Evolutionary conservation across 2,329 filamentous ascomycete genomes (phyloP).

Genomic region (Colletotrichum cuscutae): DNA sequence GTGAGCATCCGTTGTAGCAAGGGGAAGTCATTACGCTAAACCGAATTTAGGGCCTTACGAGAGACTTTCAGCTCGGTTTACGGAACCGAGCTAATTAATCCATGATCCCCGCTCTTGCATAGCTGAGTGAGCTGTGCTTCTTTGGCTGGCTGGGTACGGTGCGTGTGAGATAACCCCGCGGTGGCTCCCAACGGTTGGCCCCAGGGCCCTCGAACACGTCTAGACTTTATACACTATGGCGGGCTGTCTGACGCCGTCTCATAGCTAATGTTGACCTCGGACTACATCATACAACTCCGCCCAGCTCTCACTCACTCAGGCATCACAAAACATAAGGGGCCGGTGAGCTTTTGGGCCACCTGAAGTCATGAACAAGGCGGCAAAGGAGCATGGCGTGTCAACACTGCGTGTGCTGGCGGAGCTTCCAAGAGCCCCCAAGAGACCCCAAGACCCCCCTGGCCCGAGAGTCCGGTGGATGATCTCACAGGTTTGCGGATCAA

Average conservation of each 20-base stretch:
- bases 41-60: neutral
- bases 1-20: neutral
- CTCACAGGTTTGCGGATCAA: constrained; percentile 14
- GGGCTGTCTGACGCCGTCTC: neutral
- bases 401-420: neutral
- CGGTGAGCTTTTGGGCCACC: neutral
- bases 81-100: neutral
- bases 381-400: neutral
- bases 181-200: neutral
- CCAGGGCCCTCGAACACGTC: neutral
- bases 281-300: neutral
- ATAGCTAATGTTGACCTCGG: constrained; percentile 16
- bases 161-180: too few relatives aligned
- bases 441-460: constrained; percentile 13
- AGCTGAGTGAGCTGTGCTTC: too few relatives aligned
- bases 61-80: neutral
- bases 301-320: neutral
- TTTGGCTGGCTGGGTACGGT: too few relatives aligned
- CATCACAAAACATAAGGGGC: neutral
- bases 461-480: constrained; percentile 17
- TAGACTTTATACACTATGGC: neutral
- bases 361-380: neutral
- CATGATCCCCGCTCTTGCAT: neutral
- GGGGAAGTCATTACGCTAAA: neutral
- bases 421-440: neutral